Evolutionary conservation across 2,329 filamentous ascomycete genomes (phyloP), one percentile per base, ranked within the genome.

Genomic region (Paraconiothyrium sp.): DNA sequence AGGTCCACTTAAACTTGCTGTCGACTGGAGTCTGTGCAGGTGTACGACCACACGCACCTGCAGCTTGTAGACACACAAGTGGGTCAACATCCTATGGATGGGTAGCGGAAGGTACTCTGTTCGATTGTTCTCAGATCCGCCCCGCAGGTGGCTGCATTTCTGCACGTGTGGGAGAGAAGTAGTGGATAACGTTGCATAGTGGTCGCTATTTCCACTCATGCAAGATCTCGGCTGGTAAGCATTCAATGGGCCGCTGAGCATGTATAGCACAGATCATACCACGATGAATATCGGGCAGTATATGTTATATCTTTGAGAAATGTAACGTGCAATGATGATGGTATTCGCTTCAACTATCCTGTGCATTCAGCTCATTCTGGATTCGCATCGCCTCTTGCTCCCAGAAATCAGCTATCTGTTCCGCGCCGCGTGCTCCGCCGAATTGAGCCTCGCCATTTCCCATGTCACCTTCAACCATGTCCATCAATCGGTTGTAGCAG

Each of bases 401-500:
- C 71, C 72, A 76, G 32, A 76, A 76, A 0, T 74, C 72, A 1
- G 80, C 81, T 35, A 78, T 67, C 59, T 80, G 77, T 68, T 83
- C 82, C 61, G 79, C 83, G 57, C 77, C 77, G 37, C 82, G 69
- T 9, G 71, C 70, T 30, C 82, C 82, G 10, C 70, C 78, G 63
- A 83, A 83, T n/a, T 74, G 76, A 16, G 80, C 74, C 11, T 78
- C 72, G 62, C 79, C 76, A 71, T 83, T 75, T 1, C 81, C 85
- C 65, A 73, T 67, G 68, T 97, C 93, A 0, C 94, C 94, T 49
- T 86, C 88, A 77, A 96, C 92, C 27, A 96, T 81, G 72, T 97
- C 95, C 93, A 94, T 98, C 2, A 99, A 83, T 4, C 92, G 89
- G 84, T 92, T 91, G 72, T 90, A 96, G 75, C 95, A 99, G 0